Evolutionary conservation across 2,329 filamentous ascomycete genomes (phyloP), one percentile per base, ranked within the genome.

Genomic region (Elsinoe batatas): DNA sequence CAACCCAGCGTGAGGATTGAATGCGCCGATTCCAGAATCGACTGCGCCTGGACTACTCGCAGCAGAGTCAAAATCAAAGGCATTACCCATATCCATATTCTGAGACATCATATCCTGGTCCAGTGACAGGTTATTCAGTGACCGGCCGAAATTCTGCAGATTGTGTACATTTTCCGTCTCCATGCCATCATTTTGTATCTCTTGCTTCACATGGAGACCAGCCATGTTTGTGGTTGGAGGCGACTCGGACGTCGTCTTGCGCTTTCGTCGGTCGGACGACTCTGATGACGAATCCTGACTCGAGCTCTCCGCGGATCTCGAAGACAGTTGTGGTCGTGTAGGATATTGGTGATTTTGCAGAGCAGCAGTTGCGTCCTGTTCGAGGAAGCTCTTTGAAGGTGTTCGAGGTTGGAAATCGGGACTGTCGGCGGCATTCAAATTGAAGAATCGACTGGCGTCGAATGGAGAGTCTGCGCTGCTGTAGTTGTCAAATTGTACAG

Each of bases 21-120:
- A 58, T 62, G 30, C 61, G 32, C 61, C 56, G 11, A 57, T 47
- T 35, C 57, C 57, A 44, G 65, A 63, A 13, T 50, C 55, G 5
- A 53, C 53, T 13, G 22, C 26, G 11, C 58, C 58, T 20, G 81
- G 79, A 58, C 79, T 84, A 61, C 76, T 81, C 1, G 79, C 76
- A 7, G 77, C 76, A 61, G 79, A 80, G 13, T 78, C 76, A 63
- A 84, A 83, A 60, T 81, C 77, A 61, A 82, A 80, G 47, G 74
- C 69, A 44, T 71, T 69, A 53, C 76, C 71, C 71, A 78, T 74
- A 58, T 76, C 75, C 56, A 64, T 69, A 53, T 73, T 67, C 5
- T 68, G 58, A 44, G 59, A 60, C 56, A 62, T 66, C 56, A 69
- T 67, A 57, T 68, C 67, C 38, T 64, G 62, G 35, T 70, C 66